Evolutionary conservation across 768 basidiomycete genomes (phyloP), one percentile per base, ranked within the genome.

Genomic region (Gyrodon lividus): DNA sequence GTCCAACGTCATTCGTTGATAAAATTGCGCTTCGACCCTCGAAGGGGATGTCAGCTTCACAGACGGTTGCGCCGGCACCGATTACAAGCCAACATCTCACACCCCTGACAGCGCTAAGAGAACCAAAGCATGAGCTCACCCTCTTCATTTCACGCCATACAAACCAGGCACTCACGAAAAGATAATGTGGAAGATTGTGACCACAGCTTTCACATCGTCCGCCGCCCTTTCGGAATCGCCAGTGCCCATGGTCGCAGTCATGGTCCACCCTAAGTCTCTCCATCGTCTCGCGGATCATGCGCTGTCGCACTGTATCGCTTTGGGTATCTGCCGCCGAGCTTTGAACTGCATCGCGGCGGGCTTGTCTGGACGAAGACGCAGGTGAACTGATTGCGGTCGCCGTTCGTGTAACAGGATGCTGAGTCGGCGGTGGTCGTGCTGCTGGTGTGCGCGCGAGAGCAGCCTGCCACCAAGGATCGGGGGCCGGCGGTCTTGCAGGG

Each of bases 191-290:
- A 9, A 84, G 59, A 44, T 66, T 48, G 40, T 63, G 50, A 12
- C 66, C 61, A 53, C 83, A 84, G 48, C 62, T 71, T 46, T 81
- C 74, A 46, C 83, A 84, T 9, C 22, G 43, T 5, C 75, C 78
- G 0, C 71, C 72, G 0, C 80, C 81, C 2, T 60, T 1, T 0
- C 73, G 68, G 35, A 74, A 73, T 22, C 57, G 64, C 82, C 83
- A 85, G 0, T n/a, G 43, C 41, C 65, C 67, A 3, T 74, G 68
- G 10, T 52, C 14, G 50, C 86, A 87, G 3, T 82, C 74, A 59
- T 87, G 86, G 51, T 81, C 76, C 6, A 69, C 65, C 8, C 81
- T 66, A 34, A 87, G 66, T 5, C 70, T 51, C 1, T 71, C 72
- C 43, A 69, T 70, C 57, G 61, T 69, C 37, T 66, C 58, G 12